phyloP scores from a whole-genome alignment of 176 grass and related monocot genomes.

The Neostapfia colusana region DNA sequence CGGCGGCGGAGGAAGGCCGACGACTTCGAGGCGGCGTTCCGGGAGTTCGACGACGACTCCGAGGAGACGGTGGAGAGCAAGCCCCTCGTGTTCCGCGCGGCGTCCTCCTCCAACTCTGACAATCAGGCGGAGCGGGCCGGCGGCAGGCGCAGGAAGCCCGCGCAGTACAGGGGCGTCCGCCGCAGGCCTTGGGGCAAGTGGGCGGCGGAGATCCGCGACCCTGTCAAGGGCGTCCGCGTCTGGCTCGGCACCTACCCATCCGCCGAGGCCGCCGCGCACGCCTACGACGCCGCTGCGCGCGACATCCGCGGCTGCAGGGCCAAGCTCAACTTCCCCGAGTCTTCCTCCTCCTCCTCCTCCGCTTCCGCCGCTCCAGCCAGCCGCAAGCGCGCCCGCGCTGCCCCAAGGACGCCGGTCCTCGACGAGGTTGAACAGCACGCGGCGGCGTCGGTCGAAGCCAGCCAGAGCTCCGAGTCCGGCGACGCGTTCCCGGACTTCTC shows the following conservation, averaged over 20 bases:
- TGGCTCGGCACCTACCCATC: constrained; percentile 86
- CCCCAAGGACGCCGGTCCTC: background rate
- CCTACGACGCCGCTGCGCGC: constrained; percentile 70
- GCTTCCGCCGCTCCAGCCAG: background rate
- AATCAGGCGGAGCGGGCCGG: background rate
- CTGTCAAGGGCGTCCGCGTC: constrained; percentile 80
- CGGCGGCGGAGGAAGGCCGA: constrained; percentile 24
- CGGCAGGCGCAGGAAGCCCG: background rate
- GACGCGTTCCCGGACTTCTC: constrained; percentile 55
- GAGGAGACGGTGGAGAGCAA: constrained; percentile 11
- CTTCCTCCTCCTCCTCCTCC: background rate
- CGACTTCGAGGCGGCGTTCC: constrained; percentile 82
- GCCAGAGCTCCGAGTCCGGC: background rate
- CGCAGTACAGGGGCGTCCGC: constrained; percentile 62
- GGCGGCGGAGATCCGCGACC: constrained; percentile 93
- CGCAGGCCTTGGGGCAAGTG: constrained; percentile 86
- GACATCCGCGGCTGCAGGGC: constrained; percentile 61
- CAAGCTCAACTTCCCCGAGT: constrained; percentile 74
- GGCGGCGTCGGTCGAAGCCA: background rate
- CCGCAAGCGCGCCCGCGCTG: constrained; percentile 24
- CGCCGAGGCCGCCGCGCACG: constrained; percentile 62
- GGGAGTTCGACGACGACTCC: constrained; percentile 47
- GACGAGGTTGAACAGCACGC: background rate
- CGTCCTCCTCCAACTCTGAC: background rate
- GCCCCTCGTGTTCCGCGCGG: constrained; percentile 27